Base-by-base conservation (phyloP, 371 early-diverging fungal species). In the Mucor velutinosus region DNA sequence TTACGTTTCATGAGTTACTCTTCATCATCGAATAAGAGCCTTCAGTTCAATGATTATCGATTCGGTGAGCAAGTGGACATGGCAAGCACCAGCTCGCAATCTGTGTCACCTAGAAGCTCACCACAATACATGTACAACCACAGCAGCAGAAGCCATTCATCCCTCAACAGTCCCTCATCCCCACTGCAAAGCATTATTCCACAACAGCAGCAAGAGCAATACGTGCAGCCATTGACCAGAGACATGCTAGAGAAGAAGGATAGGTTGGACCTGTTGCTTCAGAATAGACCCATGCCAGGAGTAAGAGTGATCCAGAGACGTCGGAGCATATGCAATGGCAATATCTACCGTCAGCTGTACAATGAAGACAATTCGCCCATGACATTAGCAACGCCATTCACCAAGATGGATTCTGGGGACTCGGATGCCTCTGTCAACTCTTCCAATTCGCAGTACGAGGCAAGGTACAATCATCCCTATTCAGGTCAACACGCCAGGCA, bases 351-450 rank as follows among this genome's bases (percentile, higher is more conserved):
- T 21, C 58, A n/a, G 12, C 14, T 62, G 51, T 62, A 67, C 45
- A 67, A 67, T 47, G 68, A 67, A 33, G 68, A 67, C 23, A 67
- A 67, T 21, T 27, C 55, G 53, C 53, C 53, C n/a, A 61, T 51
- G 7, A 61, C 61, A 29, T 4, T 33, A 21, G 27, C 47, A 5
- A 37, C 29, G 25, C 47, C 55, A 3, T 25, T 39, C 7, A n/a
- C 27, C 14, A 33, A 30, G 15, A 33, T 19, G 10, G 25, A 45
- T 8, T 58, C 58, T 2, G 35, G 10, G 2, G 58, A 33, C 30
- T 62, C 58, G n/a, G 33, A 33, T 49, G 62, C 45, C 21, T 65
- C 65, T 8, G 33, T 47, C 17, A 5, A 65, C 14, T 65, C 65
- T 0, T 33, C 30, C 32, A 65, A 49, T 27, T 49, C 65, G 21